A percentile compares a stretch with the other conserved stretches of the same genome.
Conservation (phyloP, 208 protist species). For the Crithidia fasciculata region DNA sequence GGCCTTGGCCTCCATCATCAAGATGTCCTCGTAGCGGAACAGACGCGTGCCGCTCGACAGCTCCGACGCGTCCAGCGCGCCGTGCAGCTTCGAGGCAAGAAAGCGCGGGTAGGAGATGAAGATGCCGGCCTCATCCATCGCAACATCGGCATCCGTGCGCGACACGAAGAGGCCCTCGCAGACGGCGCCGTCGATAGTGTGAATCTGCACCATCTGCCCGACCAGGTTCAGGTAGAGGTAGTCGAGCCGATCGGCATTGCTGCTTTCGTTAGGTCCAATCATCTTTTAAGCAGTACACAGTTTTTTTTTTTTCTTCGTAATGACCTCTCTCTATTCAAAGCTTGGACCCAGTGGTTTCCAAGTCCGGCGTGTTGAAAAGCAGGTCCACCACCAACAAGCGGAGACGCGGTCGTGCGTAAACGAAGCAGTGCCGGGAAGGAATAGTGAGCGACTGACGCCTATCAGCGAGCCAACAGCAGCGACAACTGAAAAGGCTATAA, state of each 20-base stretch:
- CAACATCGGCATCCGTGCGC: conserved; percentile 68
- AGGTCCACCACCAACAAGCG: no score
- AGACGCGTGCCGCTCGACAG: conserved; percentile 48
- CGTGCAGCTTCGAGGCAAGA: conserved; percentile 55
- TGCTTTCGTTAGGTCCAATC: conserved; percentile 54
- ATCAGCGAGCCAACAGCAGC: no score
- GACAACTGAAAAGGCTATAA: no score
- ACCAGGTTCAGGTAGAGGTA: conserved; percentile 92
- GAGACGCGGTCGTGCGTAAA: no score
- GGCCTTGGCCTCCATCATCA: conserved; percentile 72
- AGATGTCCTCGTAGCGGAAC: conserved; percentile 70
- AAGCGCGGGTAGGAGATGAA: conserved; percentile 72
- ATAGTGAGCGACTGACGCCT: no score
- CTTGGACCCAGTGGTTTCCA: no score
- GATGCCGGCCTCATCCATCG: conserved; percentile 57
- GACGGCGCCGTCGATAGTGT: conserved; percentile 74
- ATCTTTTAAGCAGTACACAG: conserved; percentile 13
- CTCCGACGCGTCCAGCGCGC: conserved; percentile 47
- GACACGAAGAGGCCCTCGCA: conserved; percentile 89
- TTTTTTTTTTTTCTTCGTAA: background rate
- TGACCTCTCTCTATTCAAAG: no score
- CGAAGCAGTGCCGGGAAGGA: no score
- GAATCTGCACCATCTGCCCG: conserved; percentile 79
- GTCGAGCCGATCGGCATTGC: conserved; percentile 80
- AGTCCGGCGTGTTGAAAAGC: no score